These are phyloP conservation scores for Claviceps purpurea DNA, from an alignment of 2,329 filamentous ascomycete genomes.

Conservation along the genomic window DNA sequence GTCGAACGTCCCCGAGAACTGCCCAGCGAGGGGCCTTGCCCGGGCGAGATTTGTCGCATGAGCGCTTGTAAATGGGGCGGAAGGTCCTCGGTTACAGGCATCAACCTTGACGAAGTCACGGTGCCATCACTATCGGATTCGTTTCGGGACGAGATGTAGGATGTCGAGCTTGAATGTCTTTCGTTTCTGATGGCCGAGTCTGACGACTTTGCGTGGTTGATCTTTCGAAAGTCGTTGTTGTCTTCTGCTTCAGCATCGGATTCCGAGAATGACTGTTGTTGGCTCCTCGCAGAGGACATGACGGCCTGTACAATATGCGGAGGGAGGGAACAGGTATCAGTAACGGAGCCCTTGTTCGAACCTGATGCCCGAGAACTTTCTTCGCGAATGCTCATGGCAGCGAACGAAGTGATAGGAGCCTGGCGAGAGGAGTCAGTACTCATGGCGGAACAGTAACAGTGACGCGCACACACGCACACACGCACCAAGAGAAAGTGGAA, in stretches of 20 bases:
- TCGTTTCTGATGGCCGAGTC: background rate
- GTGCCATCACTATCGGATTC: background rate
- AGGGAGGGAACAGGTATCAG: background rate
- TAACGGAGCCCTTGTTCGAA: background rate
- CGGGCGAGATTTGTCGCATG: background rate
- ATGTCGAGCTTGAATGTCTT: background rate
- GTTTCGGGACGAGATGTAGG: background rate
- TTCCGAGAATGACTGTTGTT: background rate
- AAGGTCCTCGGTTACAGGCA: background rate
- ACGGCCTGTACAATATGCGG: background rate
- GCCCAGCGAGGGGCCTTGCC: background rate
- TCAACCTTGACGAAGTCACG: background rate
- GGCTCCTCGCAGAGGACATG: background rate
- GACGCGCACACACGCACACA: too few species aligned
- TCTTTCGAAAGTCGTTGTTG: background rate
- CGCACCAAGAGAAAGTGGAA: background rate
- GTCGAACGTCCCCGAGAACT: background rate
- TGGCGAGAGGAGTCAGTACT: slow-evolving; percentile 8
- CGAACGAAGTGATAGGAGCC: slow-evolving; percentile 15
- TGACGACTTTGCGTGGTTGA: background rate
- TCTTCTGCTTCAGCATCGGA: background rate
- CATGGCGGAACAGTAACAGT: background rate
- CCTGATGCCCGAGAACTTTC: background rate
- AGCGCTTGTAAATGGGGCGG: background rate
- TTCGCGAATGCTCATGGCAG: slow-evolving; percentile 12